Base-by-base conservation (phyloP, 2,329 filamentous ascomycete species). In the Didymella pinodella region DNA sequence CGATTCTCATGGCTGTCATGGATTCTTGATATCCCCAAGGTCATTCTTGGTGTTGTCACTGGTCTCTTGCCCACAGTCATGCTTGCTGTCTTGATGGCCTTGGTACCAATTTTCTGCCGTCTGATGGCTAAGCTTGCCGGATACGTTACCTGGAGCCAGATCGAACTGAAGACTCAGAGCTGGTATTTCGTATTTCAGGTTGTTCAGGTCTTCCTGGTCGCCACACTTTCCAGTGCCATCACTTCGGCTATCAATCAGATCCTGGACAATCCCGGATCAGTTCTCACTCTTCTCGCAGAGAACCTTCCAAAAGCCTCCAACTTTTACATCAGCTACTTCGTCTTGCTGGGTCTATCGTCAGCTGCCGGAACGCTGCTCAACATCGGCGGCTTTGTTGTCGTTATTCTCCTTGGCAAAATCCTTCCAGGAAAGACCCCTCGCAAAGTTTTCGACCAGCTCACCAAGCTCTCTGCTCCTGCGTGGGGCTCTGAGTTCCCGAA, bases 281-380 rank as follows among this genome's bases (percentile, higher is more conserved):
- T 86, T 11, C 86, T 92, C 0, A 79, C 74, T 0, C 79, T 96
- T 31, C 83, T 97, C 3, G 88, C 93, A 0, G 70, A 81, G 16
- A 90, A 92, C 60, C 82, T 99, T 7, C 95, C 95, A 22, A 90
- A 87, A 62, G 88, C 92, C 0, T 95, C 93, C 65, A 98, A 96
- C 80, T 95, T 98, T 77, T 99, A 97, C 79, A 89, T 98, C 49
- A 92, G 89, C 1, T 99, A 97, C 80, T 96, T 99, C 67, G 86
- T 98, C 45, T 85, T 99, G 5, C 93, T 98, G 77, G 96, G 94
- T 52, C 68, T 74, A 6, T 74, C 72, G 0, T 64, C 68, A 1
- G 71, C 71, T 31, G 63, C 72, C 16, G 65, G 73, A 12, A 72
- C 71, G 2, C 69, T 94, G 18, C 83, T 96, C 52, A 97, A 97